These are phyloP conservation scores for Pseudogymnoascus sp. DNA, from an alignment of 2,329 filamentous ascomycete species.

Conservation along the genomic window DNA sequence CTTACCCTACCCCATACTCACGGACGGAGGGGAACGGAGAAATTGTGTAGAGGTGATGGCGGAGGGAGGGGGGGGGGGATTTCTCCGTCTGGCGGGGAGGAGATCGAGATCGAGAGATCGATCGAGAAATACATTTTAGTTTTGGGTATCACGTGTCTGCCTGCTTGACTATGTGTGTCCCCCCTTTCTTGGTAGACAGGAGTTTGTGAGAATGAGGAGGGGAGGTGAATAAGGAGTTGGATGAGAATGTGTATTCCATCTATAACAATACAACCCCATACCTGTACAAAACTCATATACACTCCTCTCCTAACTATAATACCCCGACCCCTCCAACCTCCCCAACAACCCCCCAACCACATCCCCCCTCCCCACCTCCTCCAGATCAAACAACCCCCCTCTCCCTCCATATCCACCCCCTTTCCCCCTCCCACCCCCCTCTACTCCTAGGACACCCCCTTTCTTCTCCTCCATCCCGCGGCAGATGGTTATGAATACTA, in stretches of 20 bases:
- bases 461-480: slow-evolving; percentile 57
- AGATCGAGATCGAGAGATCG: too few relatives aligned
- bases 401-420: background rate
- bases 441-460: slow-evolving; percentile 20
- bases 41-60: too few relatives aligned
- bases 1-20: too few relatives aligned
- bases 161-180: too few relatives aligned
- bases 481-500: slow-evolving; percentile 67
- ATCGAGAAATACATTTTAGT: too few relatives aligned
- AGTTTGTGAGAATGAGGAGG: background rate
- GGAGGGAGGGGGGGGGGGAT: too few relatives aligned
- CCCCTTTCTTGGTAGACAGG: background rate
- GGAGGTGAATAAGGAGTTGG: background rate
- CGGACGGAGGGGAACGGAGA: too few relatives aligned
- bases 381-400: slow-evolving; percentile 29
- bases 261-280: background rate
- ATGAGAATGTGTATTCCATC: background rate
- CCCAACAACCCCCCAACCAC: slow-evolving; percentile 60
- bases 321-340: slow-evolving; percentile 61
- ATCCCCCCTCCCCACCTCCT: slow-evolving; percentile 40
- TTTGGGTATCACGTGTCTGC: too few relatives aligned
- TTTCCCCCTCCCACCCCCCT: slow-evolving; percentile 21
- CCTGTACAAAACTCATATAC: too few relatives aligned
- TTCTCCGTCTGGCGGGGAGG: too few relatives aligned
- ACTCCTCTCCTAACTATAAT: slow-evolving; percentile 40